Evolutionary conservation across 1,139 yeast species (phyloP).

Genomic region (Zygoascus hellenicus): DNA sequence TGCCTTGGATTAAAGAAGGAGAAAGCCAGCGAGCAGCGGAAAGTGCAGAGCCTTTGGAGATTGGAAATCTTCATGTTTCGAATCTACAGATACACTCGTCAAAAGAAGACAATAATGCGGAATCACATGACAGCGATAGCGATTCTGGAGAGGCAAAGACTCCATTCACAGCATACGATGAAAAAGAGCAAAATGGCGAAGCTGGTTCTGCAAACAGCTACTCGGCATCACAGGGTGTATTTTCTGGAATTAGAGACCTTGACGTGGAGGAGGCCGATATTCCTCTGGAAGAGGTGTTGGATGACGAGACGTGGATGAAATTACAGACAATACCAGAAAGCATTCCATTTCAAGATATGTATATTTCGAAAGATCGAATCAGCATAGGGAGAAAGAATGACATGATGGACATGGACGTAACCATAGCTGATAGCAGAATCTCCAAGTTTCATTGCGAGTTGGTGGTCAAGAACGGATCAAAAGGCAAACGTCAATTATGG

Average conservation of each 20-base stretch:
- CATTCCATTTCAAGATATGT: slow-evolving; percentile 43
- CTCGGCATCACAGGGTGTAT: slow-evolving; percentile 5
- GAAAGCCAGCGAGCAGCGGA: slow-evolving; percentile 35
- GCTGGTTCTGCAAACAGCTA: not conserved
- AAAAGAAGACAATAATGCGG: slow-evolving; percentile 7
- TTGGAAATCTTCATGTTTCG: slow-evolving; percentile 7
- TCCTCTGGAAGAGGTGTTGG: not conserved
- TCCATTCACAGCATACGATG: not conserved
- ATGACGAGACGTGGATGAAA: slow-evolving; percentile 44
- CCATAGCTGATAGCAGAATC: slow-evolving; percentile 67
- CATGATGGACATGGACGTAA: slow-evolving; percentile 37
- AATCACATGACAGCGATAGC: slow-evolving; percentile 17
- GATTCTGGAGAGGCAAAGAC: slow-evolving; percentile 19
- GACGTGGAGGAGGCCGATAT: slow-evolving; percentile 5
- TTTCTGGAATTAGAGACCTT: slow-evolving; percentile 10
- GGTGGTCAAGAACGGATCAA: slow-evolving; percentile 44
- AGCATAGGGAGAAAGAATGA: slow-evolving; percentile 31
- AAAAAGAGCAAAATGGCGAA: not conserved
- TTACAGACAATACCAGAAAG: slow-evolving; percentile 42
- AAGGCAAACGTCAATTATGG: slow-evolving; percentile 73
- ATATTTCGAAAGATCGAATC: slow-evolving; percentile 34
- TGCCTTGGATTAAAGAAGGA: slow-evolving; percentile 52
- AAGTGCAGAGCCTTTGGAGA: slow-evolving; percentile 1
- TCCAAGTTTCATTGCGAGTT: slow-evolving; percentile 81
- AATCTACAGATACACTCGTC: slow-evolving; percentile 4